Evolutionary conservation across 2,329 filamentous ascomycete species (phyloP).

Genomic region (Chrysoporthe puriensis): DNA sequence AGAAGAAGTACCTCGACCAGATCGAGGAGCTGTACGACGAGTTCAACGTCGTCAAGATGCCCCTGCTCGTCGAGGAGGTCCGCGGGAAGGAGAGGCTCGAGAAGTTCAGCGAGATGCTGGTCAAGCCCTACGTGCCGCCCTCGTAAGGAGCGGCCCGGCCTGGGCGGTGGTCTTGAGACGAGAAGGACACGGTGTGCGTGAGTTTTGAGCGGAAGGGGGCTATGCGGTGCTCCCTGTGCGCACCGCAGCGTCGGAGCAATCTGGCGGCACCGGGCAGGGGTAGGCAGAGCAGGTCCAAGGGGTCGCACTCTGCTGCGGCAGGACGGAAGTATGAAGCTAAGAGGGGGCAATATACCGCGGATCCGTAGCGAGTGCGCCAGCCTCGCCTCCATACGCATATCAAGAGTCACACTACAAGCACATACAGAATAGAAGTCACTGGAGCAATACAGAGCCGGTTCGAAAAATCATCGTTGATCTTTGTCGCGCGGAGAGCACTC

Average conservation of each 20-base stretch:
- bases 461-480: slow-evolving; percentile 18
- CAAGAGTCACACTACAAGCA: not conserved
- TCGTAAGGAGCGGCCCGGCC: slow-evolving; percentile 13
- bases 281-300: not conserved
- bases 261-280: not conserved
- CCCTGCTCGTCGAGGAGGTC: slow-evolving; percentile 91
- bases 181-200: too few relatives aligned
- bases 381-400: not conserved
- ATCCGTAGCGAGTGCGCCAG: not conserved
- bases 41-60: slow-evolving; percentile 99
- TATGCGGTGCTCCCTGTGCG: not conserved
- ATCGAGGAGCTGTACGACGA: slow-evolving; percentile 98
- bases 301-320: not conserved
- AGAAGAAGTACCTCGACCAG: slow-evolving; percentile 98
- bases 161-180: not conserved
- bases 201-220: too few relatives aligned
- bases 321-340: not conserved
- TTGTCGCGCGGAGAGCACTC: slow-evolving; percentile 5
- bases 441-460: not conserved
- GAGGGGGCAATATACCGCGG: not conserved
- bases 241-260: not conserved
- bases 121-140: slow-evolving; percentile 75
- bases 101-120: slow-evolving; percentile 84
- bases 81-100: slow-evolving; percentile 92
- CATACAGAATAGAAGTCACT: slow-evolving; percentile 2